Percentiles rank a stretch among this genome's conserved stretches.
These are phyloP conservation scores for Sclerotinia nivalis DNA, from an alignment of 2,329 filamentous ascomycete genomes.

Conservation along the genomic window DNA sequence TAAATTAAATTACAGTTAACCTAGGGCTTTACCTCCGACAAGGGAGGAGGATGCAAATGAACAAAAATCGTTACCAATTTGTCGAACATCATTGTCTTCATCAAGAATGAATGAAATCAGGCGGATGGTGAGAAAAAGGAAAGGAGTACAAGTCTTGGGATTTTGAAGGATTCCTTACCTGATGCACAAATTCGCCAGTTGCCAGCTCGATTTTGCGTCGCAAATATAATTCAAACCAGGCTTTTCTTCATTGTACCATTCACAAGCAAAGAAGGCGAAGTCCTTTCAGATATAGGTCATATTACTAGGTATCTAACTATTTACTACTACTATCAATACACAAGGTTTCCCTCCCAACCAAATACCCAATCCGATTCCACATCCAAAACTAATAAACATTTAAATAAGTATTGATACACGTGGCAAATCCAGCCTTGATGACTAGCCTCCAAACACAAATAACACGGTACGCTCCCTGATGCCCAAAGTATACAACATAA, in stretches of 20 bases:
- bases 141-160: neutral
- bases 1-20: no score
- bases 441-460: neutral
- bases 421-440: neutral
- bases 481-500: conserved; percentile 19
- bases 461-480: neutral
- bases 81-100: neutral
- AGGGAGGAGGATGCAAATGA: neutral
- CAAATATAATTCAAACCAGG: no score
- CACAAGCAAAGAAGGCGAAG: neutral
- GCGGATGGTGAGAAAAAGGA: neutral
- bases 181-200: neutral
- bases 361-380: neutral
- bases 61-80: neutral
- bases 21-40: no score
- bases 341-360: neutral
- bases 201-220: neutral
- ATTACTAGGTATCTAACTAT: conserved; percentile 8
- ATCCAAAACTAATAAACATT: conserved; percentile 10
- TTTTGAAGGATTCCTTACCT: neutral
- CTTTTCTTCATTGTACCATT: no score
- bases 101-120: neutral
- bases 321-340: neutral
- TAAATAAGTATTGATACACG: conserved; percentile 1
- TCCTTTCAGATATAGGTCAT: neutral